Evolutionary conservation across 352 stramenopile genomes (phyloP), one percentile per base, ranked within the genome.

Genomic region (Saprolegnia parasitica): DNA sequence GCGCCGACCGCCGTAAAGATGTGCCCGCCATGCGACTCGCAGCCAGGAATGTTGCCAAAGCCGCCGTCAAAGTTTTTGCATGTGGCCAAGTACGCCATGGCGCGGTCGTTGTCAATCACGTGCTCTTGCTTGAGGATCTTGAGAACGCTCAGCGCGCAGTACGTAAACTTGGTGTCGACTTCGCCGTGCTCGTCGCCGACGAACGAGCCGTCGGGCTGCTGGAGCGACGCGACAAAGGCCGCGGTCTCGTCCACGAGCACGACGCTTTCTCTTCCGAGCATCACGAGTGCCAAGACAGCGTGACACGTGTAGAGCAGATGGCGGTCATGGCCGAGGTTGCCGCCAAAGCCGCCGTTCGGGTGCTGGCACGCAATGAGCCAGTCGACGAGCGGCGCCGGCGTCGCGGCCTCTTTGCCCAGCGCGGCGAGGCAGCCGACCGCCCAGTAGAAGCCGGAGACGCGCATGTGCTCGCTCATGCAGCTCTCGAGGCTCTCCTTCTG

Each of bases 141-240:
- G 32, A 99, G 85, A 46, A 81, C 83, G n/a, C 86, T 97, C 20
- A 99, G 78, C 23, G 97, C 97, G 73, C 97, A 99, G 78, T 99
- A 99, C 26, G 91, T 98, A 78, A 99, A 99, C 72, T 98, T 94
- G 57, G 97, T 99, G 80, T 99, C 98, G 61, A 99, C 92, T 75
- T 99, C 97, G 37, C 88, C 86, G 90, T 96, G 99, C 75, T 94
- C 74, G 78, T 99, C 98, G 40, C 96, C 97, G 3, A 82, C 87
- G 74, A 99, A 99, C 20, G 91, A 98, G 8, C 98, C 98, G 80
- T 99, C 96, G 0, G 76, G 66, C 76, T 99, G 93, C 81, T 99
- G 97, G 45, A 99, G 76, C 10, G 80, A 79, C 18, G 84, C 79
- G 21, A 99, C 83, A 78, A 86, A 98, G 20, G 52, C 46, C 10